phyloP scores from a whole-genome alignment of 805 yeast genomes.

The Komagataella pseudopastoris region DNA sequence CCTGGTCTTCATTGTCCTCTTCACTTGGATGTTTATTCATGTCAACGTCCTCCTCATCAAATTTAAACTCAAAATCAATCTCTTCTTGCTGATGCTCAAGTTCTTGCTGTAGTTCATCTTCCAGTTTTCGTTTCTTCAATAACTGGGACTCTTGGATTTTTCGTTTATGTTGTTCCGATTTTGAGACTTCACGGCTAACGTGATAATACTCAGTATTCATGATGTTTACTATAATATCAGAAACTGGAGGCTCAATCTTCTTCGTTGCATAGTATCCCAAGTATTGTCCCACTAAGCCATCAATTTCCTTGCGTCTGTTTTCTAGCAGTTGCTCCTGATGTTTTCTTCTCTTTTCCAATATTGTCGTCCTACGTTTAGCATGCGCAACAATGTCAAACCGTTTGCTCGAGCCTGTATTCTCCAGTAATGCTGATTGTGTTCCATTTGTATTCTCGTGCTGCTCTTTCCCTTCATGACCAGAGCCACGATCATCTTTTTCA shows the following conservation, averaged over 20 bases:
- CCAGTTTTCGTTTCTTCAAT: conserved; percentile 13
- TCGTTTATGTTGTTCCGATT: conserved; percentile 18
- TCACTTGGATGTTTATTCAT: not conserved
- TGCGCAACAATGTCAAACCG: conserved; percentile 44
- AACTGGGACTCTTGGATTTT: conserved; percentile 14
- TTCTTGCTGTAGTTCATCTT: conserved; percentile 6
- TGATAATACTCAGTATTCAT: conserved; percentile 9
- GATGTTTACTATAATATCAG: conserved; percentile 7
- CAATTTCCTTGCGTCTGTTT: conserved; percentile 18
- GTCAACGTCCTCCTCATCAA: conserved; percentile 4
- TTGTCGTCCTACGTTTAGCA: conserved; percentile 31
- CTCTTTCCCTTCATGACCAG: conserved; percentile 1
- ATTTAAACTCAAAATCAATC: conserved; percentile 10
- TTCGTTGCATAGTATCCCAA: conserved; percentile 18
- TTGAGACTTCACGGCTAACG: conserved; percentile 14
- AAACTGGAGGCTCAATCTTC: conserved; percentile 7
- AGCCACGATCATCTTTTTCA: not conserved
- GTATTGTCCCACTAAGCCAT: conserved; percentile 13
- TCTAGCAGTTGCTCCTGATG: conserved; percentile 19
- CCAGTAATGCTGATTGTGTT: not conserved
- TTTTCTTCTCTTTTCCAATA: conserved; percentile 19
- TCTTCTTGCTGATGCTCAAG: conserved; percentile 6
- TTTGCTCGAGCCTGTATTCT: conserved; percentile 4
- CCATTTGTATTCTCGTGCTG: conserved; percentile 1
- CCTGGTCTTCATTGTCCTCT: conserved; percentile 7